These are phyloP conservation scores for Neurospora sp. DNA, from an alignment of 495 filamentous ascomycete species.

Conservation along the genomic window DNA sequence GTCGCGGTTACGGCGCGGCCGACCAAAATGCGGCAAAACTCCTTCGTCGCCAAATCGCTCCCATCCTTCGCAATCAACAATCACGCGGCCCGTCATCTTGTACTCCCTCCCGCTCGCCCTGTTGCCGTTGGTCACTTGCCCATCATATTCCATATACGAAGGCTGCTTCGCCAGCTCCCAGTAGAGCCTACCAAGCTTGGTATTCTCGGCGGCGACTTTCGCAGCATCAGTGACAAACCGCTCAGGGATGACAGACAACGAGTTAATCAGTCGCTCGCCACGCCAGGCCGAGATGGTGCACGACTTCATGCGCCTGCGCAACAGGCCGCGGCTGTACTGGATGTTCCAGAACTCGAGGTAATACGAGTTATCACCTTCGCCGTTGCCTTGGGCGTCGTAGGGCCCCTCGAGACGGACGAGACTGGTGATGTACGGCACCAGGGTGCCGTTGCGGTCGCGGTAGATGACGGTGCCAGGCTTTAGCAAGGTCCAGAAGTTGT, in stretches of 20 bases:
- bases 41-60: slow-evolving; percentile 10
- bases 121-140: slow-evolving; percentile 11
- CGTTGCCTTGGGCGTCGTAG: not conserved
- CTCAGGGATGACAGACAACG: slow-evolving; percentile 25
- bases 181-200: slow-evolving; percentile 22
- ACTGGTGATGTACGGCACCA: slow-evolving; percentile 24
- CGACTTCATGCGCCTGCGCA: slow-evolving; percentile 22
- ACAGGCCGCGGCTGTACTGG: slow-evolving; percentile 9
- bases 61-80: slow-evolving; percentile 28
- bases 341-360: slow-evolving; percentile 26
- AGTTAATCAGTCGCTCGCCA: slow-evolving; percentile 24
- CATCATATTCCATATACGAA: slow-evolving; percentile 27
- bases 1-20: not conserved
- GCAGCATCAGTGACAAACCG: slow-evolving; percentile 18
- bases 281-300: slow-evolving; percentile 18
- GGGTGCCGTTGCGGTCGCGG: slow-evolving; percentile 14
- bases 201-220: slow-evolving; percentile 13
- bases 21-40: not conserved
- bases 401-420: not conserved
- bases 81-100: slow-evolving; percentile 26
- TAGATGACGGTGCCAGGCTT: slow-evolving; percentile 29
- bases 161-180: slow-evolving; percentile 30
- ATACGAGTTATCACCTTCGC: slow-evolving; percentile 6
- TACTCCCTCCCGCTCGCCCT: not conserved
- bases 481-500: slow-evolving; percentile 26